Conservation (phyloP, 202 grass and related monocot species). For the Brachypodium distachyon region DNA sequence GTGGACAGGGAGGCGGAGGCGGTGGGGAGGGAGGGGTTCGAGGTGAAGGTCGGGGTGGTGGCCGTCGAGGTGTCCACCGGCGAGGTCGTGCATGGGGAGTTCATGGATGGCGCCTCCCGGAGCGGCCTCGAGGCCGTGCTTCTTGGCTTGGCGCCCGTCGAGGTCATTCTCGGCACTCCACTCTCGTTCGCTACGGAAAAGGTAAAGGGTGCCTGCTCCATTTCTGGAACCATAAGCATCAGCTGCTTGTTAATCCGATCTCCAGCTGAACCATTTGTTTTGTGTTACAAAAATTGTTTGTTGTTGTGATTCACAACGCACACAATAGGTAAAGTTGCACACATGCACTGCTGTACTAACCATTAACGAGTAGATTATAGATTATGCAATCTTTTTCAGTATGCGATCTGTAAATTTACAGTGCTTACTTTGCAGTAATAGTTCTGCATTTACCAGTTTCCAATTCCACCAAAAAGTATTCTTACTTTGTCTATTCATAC, state of each 20-base stretch:
- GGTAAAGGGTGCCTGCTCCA: constrained; percentile 7
- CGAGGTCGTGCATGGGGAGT: constrained; percentile 77
- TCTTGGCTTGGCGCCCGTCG: constrained; percentile 59
- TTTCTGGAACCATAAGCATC: not conserved
- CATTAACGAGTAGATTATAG: not conserved
- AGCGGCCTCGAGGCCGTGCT: constrained; percentile 70
- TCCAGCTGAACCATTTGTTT: not conserved
- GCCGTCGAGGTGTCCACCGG: constrained; percentile 75
- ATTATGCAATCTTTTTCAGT: no score
- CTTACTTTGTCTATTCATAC: not conserved
- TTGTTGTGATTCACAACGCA: not conserved
- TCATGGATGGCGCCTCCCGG: constrained; percentile 49
- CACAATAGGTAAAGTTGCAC: not conserved
- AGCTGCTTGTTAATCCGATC: not conserved
- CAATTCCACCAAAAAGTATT: not conserved
- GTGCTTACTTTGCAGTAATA: not conserved
- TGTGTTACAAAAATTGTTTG: not conserved
- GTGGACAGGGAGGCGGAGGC: constrained; percentile 60
- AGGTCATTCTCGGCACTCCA: constrained; percentile 69
- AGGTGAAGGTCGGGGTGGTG: constrained; percentile 61
- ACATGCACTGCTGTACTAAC: not conserved
- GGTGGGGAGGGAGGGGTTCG: constrained; percentile 25
- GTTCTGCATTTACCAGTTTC: not conserved
- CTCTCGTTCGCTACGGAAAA: constrained; percentile 60
- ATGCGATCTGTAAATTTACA: no score